Percentiles rank a stretch among this genome's conserved stretches.
Evolutionary conservation across 2,329 filamentous ascomycete genomes (phyloP).

Genomic region (Exophiala alcalophila): DNA sequence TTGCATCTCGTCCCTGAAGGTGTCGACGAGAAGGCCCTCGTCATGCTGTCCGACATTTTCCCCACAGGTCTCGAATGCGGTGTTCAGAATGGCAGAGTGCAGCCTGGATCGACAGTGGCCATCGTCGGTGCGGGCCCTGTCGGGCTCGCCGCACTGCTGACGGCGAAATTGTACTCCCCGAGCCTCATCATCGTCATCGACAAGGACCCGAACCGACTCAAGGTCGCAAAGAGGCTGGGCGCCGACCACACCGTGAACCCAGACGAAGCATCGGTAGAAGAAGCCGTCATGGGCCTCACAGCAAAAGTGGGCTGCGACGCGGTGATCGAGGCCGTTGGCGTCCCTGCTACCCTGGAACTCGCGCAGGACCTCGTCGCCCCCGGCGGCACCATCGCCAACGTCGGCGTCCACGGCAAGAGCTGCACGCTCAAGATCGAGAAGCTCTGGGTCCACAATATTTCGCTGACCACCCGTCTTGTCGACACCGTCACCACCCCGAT

Average conservation of each 20-base stretch:
- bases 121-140: conserved; percentile 58
- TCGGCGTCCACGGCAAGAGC: conserved; percentile 57
- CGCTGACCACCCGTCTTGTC: conserved; percentile 50
- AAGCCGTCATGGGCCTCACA: conserved; percentile 45
- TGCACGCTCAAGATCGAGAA: conserved; percentile 53
- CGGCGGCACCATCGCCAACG: conserved; percentile 56
- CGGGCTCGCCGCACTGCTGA: conserved; percentile 55
- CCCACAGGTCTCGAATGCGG: conserved; percentile 58
- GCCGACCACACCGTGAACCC: conserved; percentile 48
- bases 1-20: conserved; percentile 46
- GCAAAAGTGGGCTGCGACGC: conserved; percentile 55
- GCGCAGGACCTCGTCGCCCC: conserved; percentile 54
- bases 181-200: conserved; percentile 53
- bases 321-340: conserved; percentile 58
- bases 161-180: conserved; percentile 55
- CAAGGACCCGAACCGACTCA: conserved; percentile 48
- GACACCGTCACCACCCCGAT: conserved; percentile 50
- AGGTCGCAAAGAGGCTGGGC: conserved; percentile 49
- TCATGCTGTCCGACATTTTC: conserved; percentile 56
- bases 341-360: conserved; percentile 53
- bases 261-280: conserved; percentile 36
- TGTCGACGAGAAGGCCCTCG: conserved; percentile 43
- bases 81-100: conserved; percentile 51
- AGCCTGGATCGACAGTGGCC: conserved; percentile 52
- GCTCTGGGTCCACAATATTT: conserved; percentile 55